Base-by-base conservation (phyloP, 2,329 filamentous ascomycete genomes). In the Fusarium illudens region DNA sequence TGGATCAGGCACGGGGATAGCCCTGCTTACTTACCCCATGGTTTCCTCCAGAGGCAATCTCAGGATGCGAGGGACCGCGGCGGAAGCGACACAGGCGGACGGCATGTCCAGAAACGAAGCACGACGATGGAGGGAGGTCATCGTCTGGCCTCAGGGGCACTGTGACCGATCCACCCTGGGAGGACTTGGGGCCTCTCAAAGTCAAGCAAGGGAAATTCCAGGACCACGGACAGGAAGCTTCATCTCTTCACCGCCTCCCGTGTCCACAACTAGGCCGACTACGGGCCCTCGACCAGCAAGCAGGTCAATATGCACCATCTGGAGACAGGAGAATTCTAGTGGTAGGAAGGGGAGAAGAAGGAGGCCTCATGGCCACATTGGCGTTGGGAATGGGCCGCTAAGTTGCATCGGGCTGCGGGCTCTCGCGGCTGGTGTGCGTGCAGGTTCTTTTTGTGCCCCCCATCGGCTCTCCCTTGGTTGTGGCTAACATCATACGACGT, bases 391-490 rank as follows among this genome's bases (percentile, higher is more conserved):
- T 67, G 64, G 67, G 70, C 68, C 71, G 55, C 70, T 63, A 69
- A 69, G 70, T 74, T 71, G 60, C 68, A 73, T 74, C 61, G 60
- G 55, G 58, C 70, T 65, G 62, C 63, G 68, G 63, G 60, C 62
- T 71, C 63, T 73, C 63, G 61, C 61, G 59, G 65, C 46, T 73
- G 71, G 66, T 68, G 68, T 68, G 71, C 70, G 68, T 68, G 71
- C 70, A 73, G 58, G 56, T 58, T 67, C 55, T 30, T 56, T 62
- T 50, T 60, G 46, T 60, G 37, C 61, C 66, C 60, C 60, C 65
- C 49, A 62, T 65, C 58, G 60, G 68, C 65, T 70, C 62, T 62
- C 48, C 58, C 56, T 60, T 48, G 51, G 29, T 53, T 32, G 15
- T 33, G 34, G 46, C 33, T 20, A 58, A 61, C 60, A 72, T 73